phyloP scores from a whole-genome alignment of 441 rosid species.

The Mallotus repandus region DNA sequence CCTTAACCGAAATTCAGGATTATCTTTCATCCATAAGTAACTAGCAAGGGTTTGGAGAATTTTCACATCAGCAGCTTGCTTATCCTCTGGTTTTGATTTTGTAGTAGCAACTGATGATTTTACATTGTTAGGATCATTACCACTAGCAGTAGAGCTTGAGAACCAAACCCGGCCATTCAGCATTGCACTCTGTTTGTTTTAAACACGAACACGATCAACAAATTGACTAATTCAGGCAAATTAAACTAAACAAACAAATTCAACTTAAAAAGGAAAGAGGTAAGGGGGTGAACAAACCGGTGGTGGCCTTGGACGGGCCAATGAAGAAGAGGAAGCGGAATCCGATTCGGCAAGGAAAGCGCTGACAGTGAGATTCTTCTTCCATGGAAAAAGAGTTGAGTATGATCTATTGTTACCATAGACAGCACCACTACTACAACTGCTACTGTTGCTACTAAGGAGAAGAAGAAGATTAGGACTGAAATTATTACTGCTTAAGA shows the following conservation, averaged over 20 bases:
- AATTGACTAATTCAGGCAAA: not conserved
- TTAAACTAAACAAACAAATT: not conserved
- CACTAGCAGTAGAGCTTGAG: slow-evolving; percentile 48
- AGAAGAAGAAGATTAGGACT: slow-evolving; percentile 2
- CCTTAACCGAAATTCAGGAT: slow-evolving; percentile 69
- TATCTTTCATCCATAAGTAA: slow-evolving; percentile 85
- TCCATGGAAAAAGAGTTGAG: slow-evolving; percentile 22
- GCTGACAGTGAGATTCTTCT: slow-evolving; percentile 21
- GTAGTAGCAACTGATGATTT: slow-evolving; percentile 15
- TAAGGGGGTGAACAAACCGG: slow-evolving; percentile 24
- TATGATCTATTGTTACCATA: not conserved
- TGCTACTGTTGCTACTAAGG: not conserved
- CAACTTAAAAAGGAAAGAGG: not conserved
- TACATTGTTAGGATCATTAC: slow-evolving; percentile 17
- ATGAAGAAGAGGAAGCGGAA: too few species aligned
- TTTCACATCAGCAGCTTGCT: slow-evolving; percentile 57
- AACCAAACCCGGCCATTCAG: slow-evolving; percentile 41
- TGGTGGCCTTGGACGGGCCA: slow-evolving; percentile 14
- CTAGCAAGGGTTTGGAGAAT: slow-evolving; percentile 66
- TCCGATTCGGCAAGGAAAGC: slow-evolving; percentile 34
- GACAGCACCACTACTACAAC: not conserved
- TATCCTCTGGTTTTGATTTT: not conserved
- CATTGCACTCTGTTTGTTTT: slow-evolving; percentile 34
- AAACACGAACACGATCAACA: not conserved
- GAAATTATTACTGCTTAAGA: not conserved